A percentile compares a stretch with the other conserved stretches of the same genome.
phyloP scores from a whole-genome alignment of 805 yeast species.

The Torulaspora franciscae region DNA sequence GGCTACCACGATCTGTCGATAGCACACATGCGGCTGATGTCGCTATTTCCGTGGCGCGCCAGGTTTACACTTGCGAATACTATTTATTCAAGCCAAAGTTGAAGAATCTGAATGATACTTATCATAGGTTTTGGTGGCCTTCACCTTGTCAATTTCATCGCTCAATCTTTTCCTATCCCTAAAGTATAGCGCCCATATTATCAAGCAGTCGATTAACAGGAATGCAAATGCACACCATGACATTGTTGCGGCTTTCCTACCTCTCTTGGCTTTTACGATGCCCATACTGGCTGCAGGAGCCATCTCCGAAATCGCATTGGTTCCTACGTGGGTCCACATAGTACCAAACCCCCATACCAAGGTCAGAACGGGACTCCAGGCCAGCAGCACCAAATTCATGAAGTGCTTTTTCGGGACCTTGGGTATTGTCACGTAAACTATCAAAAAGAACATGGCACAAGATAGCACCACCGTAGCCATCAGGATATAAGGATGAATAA shows the following conservation, averaged over 20 bases:
- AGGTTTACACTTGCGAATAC: constrained; percentile 1
- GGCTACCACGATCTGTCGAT: too few species aligned
- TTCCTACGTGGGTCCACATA: constrained; percentile 59
- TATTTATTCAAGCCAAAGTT: constrained; percentile 10
- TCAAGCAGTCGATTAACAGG: constrained; percentile 39
- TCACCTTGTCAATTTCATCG: constrained; percentile 17
- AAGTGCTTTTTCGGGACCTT: constrained; percentile 41
- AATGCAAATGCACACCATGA: constrained; percentile 59
- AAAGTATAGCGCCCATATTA: constrained; percentile 36
- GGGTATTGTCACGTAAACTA: constrained; percentile 46
- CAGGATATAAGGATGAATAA: constrained; percentile 52
- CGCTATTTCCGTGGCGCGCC: background rate
- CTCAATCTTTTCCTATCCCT: constrained; percentile 32
- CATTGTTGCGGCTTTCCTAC: constrained; percentile 52
- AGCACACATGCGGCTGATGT: background rate
- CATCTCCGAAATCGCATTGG: constrained; percentile 41
- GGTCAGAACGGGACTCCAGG: constrained; percentile 36
- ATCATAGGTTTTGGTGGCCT: constrained; percentile 6
- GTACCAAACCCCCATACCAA: constrained; percentile 62
- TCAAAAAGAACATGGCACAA: constrained; percentile 38
- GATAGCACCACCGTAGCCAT: constrained; percentile 46
- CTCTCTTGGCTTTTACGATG: constrained; percentile 42
- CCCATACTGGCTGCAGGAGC: constrained; percentile 49
- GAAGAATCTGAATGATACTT: constrained; percentile 16
- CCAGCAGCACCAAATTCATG: constrained; percentile 30